These are phyloP conservation scores for Hygrocybe punicea DNA, from an alignment of 768 basidiomycete genomes.

Conservation along the genomic window DNA sequence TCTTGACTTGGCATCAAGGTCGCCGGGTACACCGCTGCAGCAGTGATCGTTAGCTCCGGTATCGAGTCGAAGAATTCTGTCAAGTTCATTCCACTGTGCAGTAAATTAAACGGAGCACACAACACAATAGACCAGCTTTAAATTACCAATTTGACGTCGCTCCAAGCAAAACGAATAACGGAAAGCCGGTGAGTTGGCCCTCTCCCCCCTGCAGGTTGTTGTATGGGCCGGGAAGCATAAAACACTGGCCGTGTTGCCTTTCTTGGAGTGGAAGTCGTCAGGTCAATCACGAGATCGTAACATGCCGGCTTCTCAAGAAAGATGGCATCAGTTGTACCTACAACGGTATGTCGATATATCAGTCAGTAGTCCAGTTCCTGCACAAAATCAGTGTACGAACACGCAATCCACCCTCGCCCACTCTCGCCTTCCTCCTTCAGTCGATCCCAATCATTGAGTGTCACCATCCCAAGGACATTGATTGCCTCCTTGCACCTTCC, in stretches of 20 bases:
- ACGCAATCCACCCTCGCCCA: constrained; percentile 80
- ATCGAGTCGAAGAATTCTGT: constrained; percentile 62
- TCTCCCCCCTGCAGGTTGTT: constrained; percentile 30
- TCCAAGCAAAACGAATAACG: constrained; percentile 74
- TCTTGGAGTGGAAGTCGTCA: constrained; percentile 62
- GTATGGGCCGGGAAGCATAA: constrained; percentile 52
- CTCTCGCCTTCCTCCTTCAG: constrained; percentile 52
- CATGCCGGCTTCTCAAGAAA: constrained; percentile 76
- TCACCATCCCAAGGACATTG: constrained; percentile 76
- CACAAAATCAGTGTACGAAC: constrained; percentile 36
- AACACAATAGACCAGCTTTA: neutral
- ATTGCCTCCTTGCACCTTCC: constrained; percentile 52
- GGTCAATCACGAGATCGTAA: constrained; percentile 79
- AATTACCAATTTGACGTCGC: constrained; percentile 70
- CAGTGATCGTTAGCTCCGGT: constrained; percentile 26
- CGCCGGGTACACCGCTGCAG: constrained; percentile 38
- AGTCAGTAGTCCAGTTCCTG: neutral
- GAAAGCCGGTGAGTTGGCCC: constrained; percentile 55
- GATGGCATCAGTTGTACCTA: constrained; percentile 78
- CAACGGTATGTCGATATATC: neutral
- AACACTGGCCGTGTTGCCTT: constrained; percentile 64
- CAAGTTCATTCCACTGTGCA: constrained; percentile 71
- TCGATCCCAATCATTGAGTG: constrained; percentile 66
- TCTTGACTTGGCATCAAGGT: constrained; percentile 34
- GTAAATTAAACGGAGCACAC: constrained; percentile 2